Conservation (phyloP, 768 basidiomycete species). For the Rhodotorula kratochvilovae region DNA sequence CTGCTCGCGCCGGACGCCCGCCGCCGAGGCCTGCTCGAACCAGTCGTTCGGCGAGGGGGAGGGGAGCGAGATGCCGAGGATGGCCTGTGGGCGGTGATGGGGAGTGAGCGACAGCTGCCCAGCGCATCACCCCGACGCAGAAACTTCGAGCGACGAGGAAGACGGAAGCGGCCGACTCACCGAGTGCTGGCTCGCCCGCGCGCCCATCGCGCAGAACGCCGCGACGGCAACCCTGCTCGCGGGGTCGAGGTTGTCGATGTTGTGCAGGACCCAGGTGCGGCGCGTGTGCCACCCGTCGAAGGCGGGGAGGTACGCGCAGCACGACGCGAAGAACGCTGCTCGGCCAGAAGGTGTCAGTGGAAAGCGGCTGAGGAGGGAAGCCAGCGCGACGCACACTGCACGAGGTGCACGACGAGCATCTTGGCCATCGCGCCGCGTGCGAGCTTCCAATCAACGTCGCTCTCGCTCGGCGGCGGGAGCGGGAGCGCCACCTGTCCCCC, state of each 20-base stretch:
- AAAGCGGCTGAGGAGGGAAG: no score
- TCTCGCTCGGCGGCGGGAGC: background rate
- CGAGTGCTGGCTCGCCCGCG: conserved; percentile 22
- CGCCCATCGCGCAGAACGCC: conserved; percentile 30
- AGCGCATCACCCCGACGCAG: no score
- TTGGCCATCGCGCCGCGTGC: background rate
- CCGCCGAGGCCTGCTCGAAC: conserved; percentile 6
- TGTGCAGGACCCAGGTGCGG: background rate
- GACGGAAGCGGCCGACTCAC: background rate
- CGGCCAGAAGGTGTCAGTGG: background rate
- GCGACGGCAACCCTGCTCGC: conserved; percentile 11
- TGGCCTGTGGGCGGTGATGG: conserved; percentile 3
- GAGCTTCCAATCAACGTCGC: conserved; percentile 1
- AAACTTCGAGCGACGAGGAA: no score
- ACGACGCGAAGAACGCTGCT: conserved; percentile 26
- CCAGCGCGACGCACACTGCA: conserved; percentile 8
- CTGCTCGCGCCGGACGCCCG: conserved; percentile 14
- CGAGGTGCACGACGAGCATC: conserved; percentile 17
- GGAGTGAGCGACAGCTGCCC: fast-evolving
- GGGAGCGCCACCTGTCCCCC: background rate
- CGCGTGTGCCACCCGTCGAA: conserved; percentile 15
- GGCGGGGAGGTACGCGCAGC: conserved; percentile 28
- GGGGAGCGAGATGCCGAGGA: conserved; percentile 10
- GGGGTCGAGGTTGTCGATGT: conserved; percentile 23
- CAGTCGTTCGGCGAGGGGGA: background rate